Base-by-base conservation (phyloP, 2,329 filamentous ascomycete species). In the Dactylellina parvicollis region DNA sequence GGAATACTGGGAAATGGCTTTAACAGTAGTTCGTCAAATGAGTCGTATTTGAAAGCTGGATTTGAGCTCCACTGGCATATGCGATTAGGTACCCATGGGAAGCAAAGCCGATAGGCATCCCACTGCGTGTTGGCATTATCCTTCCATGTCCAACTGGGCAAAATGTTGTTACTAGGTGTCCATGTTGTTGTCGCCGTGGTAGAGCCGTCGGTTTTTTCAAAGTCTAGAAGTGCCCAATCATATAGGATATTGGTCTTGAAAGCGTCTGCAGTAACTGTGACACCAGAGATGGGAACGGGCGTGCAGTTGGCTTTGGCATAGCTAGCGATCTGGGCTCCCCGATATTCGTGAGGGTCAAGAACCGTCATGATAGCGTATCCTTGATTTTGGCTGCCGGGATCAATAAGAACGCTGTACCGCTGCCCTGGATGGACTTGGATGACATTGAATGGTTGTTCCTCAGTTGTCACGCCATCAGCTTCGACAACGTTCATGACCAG, bases 51-150 rank as follows among this genome's bases (percentile, higher is more conserved):
- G n/a, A 50, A 50, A 3, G 20, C 46, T 22, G 46, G 46, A 16
- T 50, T 22, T 20, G 20, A 3, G n/a, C 22, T 50, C 12, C 20
- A 50, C 46, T 28, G 20, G 46, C 46, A 50, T 4, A 30, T 50
- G 10, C 46, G 46, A 22, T 50, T 50, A 16, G 46, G 46, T 9
- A 50, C 46, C 26, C 46, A 50, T 10, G 46, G 46, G 26, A 50
- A 50, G 14, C 46, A 28, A 22, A 50, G 46, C 3, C 46, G 46
- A 16, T 50, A 32, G 4, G 26, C 22, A 22, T 30, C 22, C 22
- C n/a, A 50, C 16, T 50, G 46, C 3, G 46, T 28, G 26, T 30
- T 50, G 14, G 22, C 20, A n/a, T 30, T 14, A 16, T 16, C 46
- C 20, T 28, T 28, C 46, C 46, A 44, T 5, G 30, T 12, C 46